Evolutionary conservation across 2,329 filamentous ascomycete species (phyloP).

Genomic region (Cordyceps cateniannulata): DNA sequence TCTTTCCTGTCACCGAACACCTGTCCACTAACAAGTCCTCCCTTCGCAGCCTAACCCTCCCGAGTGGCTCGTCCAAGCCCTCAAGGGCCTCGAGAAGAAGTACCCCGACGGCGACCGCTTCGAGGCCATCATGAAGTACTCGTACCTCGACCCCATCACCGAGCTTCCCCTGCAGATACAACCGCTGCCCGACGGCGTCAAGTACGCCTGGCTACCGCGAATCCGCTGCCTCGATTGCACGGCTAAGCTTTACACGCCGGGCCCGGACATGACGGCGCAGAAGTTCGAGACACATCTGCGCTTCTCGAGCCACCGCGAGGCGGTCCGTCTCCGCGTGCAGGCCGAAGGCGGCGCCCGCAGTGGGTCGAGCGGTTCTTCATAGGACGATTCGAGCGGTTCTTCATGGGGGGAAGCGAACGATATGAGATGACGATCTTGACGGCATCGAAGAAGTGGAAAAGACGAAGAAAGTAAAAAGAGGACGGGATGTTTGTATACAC

Average conservation of each 20-base stretch:
- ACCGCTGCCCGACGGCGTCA: conserved; percentile 55
- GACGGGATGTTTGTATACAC: background rate
- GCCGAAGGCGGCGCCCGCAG: conserved; percentile 17
- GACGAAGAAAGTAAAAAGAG: background rate
- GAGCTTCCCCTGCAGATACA: conserved; percentile 55
- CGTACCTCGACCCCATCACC: conserved; percentile 67
- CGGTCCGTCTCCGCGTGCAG: conserved; percentile 41
- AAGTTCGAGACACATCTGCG: conserved; percentile 92
- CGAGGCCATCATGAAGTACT: conserved; percentile 87
- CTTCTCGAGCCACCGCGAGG: conserved; percentile 72
- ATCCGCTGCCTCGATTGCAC: conserved; percentile 91
- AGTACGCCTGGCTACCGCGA: conserved; percentile 78
- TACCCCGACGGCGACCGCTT: conserved; percentile 76
- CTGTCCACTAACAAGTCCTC: background rate
- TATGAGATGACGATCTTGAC: too few relatives aligned
- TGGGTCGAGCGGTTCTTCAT: background rate
- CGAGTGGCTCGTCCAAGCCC: conserved; percentile 71
- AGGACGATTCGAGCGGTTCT: background rate
- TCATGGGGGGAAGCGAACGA: background rate
- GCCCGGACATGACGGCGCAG: conserved; percentile 73
- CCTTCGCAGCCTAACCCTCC: conserved; percentile 70
- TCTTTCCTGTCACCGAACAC: background rate
- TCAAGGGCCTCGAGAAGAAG: conserved; percentile 61
- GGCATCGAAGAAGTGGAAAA: too few relatives aligned
- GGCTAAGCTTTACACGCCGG: conserved; percentile 87